Evolutionary conservation across 805 yeast species (phyloP).

Genomic region (Yarrowia divulgata): DNA sequence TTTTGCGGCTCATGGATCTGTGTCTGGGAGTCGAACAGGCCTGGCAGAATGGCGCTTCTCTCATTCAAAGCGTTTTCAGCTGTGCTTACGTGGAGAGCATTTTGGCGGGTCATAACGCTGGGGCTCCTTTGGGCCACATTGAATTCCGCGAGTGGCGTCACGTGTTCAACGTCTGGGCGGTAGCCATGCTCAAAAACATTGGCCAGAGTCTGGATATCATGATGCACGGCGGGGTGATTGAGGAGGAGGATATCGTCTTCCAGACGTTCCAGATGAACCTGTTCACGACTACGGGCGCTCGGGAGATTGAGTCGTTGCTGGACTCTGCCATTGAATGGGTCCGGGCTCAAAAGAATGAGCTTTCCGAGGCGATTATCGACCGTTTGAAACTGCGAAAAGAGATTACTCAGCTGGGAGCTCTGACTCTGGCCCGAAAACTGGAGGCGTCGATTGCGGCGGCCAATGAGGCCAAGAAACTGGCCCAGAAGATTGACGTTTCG

Average conservation of each 20-base stretch:
- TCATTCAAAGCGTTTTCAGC: conserved; percentile 79
- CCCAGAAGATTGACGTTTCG: background rate
- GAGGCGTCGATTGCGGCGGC: background rate
- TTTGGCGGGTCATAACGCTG: conserved; percentile 50
- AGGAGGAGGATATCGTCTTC: conserved; percentile 50
- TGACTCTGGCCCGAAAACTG: conserved; percentile 8
- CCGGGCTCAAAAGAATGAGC: conserved; percentile 1
- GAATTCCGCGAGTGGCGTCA: conserved; percentile 42
- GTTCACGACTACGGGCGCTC: conserved; percentile 45
- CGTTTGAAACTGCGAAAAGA: conserved; percentile 8
- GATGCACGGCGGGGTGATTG: conserved; percentile 45
- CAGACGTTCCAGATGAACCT: conserved; percentile 64
- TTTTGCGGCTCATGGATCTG: conserved; percentile 61
- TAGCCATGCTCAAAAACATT: conserved; percentile 46
- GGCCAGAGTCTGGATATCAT: conserved; percentile 42
- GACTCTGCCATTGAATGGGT: conserved; percentile 57
- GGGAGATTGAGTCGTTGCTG: conserved; percentile 43
- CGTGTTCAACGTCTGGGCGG: conserved; percentile 44
- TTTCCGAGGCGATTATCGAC: conserved; percentile 5
- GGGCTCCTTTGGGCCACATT: background rate
- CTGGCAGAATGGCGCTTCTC: conserved; percentile 79
- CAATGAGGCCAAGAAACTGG: conserved; percentile 18
- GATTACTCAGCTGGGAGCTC: conserved; percentile 9
- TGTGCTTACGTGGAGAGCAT: conserved; percentile 73
- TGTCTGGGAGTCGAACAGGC: conserved; percentile 63